Base-by-base conservation (phyloP, 2,329 filamentous ascomycete genomes). In the Apiospora koreana region DNA sequence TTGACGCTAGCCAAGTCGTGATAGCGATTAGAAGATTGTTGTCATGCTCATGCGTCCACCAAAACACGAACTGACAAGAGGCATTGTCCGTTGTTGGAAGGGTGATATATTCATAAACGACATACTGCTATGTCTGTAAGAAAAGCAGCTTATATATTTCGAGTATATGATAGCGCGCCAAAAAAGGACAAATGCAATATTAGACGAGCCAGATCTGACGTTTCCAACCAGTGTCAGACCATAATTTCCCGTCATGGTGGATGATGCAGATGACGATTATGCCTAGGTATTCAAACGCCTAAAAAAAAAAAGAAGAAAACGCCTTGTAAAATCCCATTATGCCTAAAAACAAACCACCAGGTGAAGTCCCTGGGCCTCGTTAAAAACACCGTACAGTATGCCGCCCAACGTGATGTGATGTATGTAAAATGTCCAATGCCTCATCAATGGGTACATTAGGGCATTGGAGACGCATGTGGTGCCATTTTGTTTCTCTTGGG, bases 401-500 rank as follows among this genome's bases (percentile, higher is more conserved):
- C 28, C n/a, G 41, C 21, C 65, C 65, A 21, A 46, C 65, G n/a
- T 67, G 16, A 43, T 67, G n/a, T 67, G 16, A 43, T 67, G 41
- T 67, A 28, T 43, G 41, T 16, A 43, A 12, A 38, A 46, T 67
- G 43, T 43, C 43, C 23, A 35, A 67, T 16, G 65, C 38, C 28
- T n/a, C 58, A 31, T 14, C 38, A 38, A 62, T n/a, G 31, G 31
- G 54, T 62, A n/a, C 58, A 54, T 78, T 68, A 80, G 54, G 79
- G 79, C 46, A 80, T 76, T 14, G 79, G 78, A 58, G 78, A 77
- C 23, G 78, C 78, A 69, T 80, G 79, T 23, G 79, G 79, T 70
- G 69, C 50, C 23, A 76, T 73, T 69, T 79, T 79, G 54, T 76
- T 78, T 71, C 76, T 79, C 41, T 72, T 74, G 25, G 75, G 75